Percentiles rank a stretch among this genome's conserved stretches.
These are phyloP conservation scores for Zopfochytrium polystomum DNA, from an alignment of 371 early-diverging fungal species.

Conservation along the genomic window DNA sequence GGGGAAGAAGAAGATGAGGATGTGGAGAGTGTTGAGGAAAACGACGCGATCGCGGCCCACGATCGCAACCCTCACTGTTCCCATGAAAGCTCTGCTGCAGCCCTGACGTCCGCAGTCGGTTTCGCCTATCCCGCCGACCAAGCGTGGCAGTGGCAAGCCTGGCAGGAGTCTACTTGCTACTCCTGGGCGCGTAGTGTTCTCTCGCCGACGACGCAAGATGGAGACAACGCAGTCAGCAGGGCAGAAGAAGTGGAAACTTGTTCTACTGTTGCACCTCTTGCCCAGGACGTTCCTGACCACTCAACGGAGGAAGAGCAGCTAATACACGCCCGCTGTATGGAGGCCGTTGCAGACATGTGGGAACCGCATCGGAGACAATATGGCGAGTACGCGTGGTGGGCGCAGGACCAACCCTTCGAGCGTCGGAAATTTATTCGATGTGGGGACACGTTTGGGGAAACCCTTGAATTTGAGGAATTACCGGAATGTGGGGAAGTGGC, in stretches of 20 bases:
- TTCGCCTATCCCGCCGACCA: not conserved
- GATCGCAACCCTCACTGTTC: not conserved
- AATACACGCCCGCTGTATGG: constrained; percentile 3
- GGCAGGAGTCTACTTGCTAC: not conserved
- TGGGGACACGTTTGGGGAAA: not conserved
- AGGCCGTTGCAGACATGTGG: constrained; percentile 20
- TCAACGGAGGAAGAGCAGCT: not conserved
- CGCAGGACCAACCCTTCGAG: constrained; percentile 13
- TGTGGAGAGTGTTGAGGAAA: not conserved
- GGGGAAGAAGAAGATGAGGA: too few relatives aligned
- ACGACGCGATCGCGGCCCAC: not conserved
- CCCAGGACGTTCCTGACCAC: not conserved
- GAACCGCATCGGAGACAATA: constrained; percentile 22
- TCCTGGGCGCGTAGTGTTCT: not conserved
- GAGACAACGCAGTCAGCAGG: too few relatives aligned
- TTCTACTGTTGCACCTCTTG: not conserved
- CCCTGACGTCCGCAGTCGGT: not conserved
- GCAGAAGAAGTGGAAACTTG: not conserved
- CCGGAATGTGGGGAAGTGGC: not conserved
- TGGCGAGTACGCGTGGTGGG: constrained; percentile 22
- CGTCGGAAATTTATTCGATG: not conserved
- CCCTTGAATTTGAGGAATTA: constrained; percentile 9
- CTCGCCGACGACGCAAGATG: too few relatives aligned
- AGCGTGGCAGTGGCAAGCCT: not conserved
- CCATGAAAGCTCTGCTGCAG: not conserved